Base-by-base conservation (phyloP, 257 asterid genomes). In the Gentiana straminea region DNA sequence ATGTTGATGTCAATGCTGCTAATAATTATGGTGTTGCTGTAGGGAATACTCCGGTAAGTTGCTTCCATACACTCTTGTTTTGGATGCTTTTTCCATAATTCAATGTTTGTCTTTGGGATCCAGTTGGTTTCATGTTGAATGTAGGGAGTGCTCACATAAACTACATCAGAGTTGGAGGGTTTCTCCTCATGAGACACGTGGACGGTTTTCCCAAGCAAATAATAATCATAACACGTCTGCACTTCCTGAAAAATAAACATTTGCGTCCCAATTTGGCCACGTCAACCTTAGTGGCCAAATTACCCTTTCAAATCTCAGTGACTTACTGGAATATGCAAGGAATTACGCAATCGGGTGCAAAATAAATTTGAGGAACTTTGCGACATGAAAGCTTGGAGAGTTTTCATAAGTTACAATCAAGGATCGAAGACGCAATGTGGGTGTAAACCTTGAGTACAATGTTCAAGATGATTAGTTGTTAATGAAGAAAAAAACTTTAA, bases 301-400 rank as follows among this genome's bases (percentile, higher is more conserved):
- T 15, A 15, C 24, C 24, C 24, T 57, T 57, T 24, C 13, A 24
- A 11, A 36, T n/a, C 36, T 41, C 64, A 57, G 61, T 53, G 61
- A 6, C 24, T 13, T 24, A 38, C 49, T 43, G 49, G 68, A 51
- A 49, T 55, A 8, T 15, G 8, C 68, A 62, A 84, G 97, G 99
- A 88, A 64, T 64, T 76, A 13, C 82, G 83, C 9, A 71, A 67
- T 63, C 78, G 67, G 54, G 94, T 88, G 38, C 89, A 89, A 5
- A 65, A 67, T 54, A 97, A 92, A 55, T 92, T 85, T 48, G 83
- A 88, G 75, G 99, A 15, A 58, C 61, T 92, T 55, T 92, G 85
- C 35, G 95, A 92, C 83, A 92, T 88, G 86, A 92, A 79, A 15
- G 64, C 99, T 97, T 33, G 99, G 99, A 35, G 95, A 85, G 64